Percentiles rank a stretch among this genome's conserved stretches.
Conservation (phyloP, 108 stramenopile species). For the Aurantiochytrium sp. region DNA sequence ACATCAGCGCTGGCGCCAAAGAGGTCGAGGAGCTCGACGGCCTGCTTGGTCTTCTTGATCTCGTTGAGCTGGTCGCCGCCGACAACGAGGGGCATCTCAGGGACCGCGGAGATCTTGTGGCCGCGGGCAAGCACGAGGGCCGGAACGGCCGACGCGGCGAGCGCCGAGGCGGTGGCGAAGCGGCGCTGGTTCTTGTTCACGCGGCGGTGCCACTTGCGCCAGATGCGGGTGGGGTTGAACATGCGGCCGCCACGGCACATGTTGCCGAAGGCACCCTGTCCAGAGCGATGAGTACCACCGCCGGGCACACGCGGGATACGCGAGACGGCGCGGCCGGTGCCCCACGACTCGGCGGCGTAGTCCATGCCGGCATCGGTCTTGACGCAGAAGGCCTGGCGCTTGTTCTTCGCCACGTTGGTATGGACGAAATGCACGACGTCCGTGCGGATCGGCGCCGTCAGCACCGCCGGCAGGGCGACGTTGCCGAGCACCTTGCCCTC, state of each 20-base stretch:
- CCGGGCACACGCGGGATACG: slow-evolving; percentile 99
- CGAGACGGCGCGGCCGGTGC: slow-evolving; percentile 98
- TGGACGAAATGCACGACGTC: slow-evolving; percentile 97
- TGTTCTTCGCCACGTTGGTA: slow-evolving; percentile 99
- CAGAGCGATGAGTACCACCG: slow-evolving; percentile 95
- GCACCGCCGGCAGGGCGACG: slow-evolving; percentile 85
- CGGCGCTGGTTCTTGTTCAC: slow-evolving; percentile 90
- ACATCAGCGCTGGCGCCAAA: slow-evolving; percentile 90
- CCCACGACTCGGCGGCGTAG: slow-evolving; percentile 93
- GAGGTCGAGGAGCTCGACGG: slow-evolving; percentile 78
- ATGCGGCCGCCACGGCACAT: slow-evolving; percentile 95
- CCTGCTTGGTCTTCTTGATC: slow-evolving; percentile 81
- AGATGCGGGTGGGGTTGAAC: slow-evolving; percentile 98
- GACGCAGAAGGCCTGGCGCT: slow-evolving; percentile 96
- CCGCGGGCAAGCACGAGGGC: slow-evolving; percentile 98
- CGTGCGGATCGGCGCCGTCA: slow-evolving; percentile 95
- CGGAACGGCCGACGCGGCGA: slow-evolving; percentile 93
- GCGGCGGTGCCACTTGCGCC: slow-evolving; percentile 98
- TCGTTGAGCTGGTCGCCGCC: slow-evolving; percentile 68
- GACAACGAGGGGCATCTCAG: slow-evolving; percentile 93
- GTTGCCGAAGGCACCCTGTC: slow-evolving; percentile 99
- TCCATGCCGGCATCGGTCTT: slow-evolving; percentile 88
- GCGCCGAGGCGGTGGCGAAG: slow-evolving; percentile 92
- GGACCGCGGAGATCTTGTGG: slow-evolving; percentile 88
- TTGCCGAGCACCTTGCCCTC: slow-evolving; percentile 77